Percentiles rank a stretch among this genome's conserved stretches.
Evolutionary conservation across 768 basidiomycete genomes (phyloP).

Genomic region (Candolleomyces efflorescens): DNA sequence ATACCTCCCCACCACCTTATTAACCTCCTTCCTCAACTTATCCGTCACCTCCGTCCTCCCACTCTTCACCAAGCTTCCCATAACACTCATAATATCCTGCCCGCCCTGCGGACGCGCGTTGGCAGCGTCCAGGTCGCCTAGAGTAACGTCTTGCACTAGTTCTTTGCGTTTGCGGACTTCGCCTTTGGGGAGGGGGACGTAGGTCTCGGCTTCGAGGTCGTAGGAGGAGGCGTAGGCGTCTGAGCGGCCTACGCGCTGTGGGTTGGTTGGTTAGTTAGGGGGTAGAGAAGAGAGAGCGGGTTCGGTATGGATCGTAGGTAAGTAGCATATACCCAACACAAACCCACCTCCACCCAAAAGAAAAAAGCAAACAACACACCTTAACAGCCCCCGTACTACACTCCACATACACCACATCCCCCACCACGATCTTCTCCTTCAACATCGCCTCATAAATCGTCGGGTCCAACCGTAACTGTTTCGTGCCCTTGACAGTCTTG

Average conservation of each 20-base stretch:
- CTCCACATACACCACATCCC: constrained; percentile 97
- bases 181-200: constrained; percentile 95
- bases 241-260: constrained; percentile 93
- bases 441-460: constrained; percentile 96
- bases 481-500: constrained; percentile 91
- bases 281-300: constrained; percentile 4
- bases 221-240: constrained; percentile 98
- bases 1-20: constrained; percentile 95
- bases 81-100: constrained; percentile 98
- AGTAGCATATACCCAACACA: too few species aligned
- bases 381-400: constrained; percentile 93
- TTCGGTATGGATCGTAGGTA: too few species aligned
- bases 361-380: constrained; percentile 46
- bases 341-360: too few species aligned
- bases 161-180: constrained; percentile 97
- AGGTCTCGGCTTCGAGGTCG: constrained; percentile 97
- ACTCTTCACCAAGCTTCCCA: constrained; percentile 87
- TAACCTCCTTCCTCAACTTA: constrained; percentile 91
- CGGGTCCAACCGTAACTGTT: constrained; percentile 91
- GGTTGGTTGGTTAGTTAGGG: too few species aligned
- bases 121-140: constrained; percentile 94
- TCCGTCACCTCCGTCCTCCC: constrained; percentile 96
- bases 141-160: constrained; percentile 90
- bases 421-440: constrained; percentile 95
- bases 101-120: constrained; percentile 96